These are phyloP conservation scores for Cyberlindnera nakhonratchasimensis DNA, from an alignment of 805 yeast genomes.

Conservation along the genomic window DNA sequence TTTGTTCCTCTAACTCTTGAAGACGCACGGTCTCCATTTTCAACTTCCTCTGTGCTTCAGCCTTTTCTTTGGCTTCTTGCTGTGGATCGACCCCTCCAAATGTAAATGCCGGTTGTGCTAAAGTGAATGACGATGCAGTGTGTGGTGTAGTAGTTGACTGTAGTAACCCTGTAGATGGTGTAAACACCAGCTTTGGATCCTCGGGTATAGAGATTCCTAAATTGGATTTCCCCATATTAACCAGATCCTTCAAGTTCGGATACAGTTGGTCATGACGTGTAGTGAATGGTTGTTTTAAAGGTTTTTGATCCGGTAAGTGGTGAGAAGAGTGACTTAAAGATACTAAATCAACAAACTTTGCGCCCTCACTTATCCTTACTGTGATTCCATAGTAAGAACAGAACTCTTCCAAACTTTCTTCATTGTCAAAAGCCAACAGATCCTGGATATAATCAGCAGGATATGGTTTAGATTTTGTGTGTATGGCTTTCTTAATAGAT, in stretches of 20 bases:
- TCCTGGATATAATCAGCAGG: conserved; percentile 43
- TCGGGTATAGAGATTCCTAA: conserved; percentile 2
- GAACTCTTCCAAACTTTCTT: conserved; percentile 49
- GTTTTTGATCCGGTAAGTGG: conserved; percentile 34
- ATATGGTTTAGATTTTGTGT: conserved; percentile 67
- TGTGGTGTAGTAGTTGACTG: not conserved
- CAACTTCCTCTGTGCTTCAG: not conserved
- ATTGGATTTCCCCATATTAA: conserved; percentile 25
- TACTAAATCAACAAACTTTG: conserved; percentile 38
- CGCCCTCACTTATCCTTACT: conserved; percentile 32
- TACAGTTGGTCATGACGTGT: conserved; percentile 39
- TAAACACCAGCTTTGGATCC: not conserved
- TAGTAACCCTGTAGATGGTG: not conserved
- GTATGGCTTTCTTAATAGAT: conserved; percentile 61
- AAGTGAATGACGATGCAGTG: not conserved
- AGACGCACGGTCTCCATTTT: not conserved
- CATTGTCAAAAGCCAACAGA: conserved; percentile 66
- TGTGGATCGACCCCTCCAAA: not conserved
- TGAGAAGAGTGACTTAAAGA: conserved; percentile 38
- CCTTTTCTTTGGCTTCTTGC: not conserved
- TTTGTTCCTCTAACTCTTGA: conserved; percentile 5
- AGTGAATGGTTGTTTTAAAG: conserved; percentile 47
- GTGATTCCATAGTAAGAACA: conserved; percentile 63
- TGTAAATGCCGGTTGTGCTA: too few relatives aligned
- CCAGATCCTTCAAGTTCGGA: conserved; percentile 30